A percentile compares a stretch with the other conserved stretches of the same genome.
phyloP scores from a whole-genome alignment of 2,329 filamentous ascomycete species.

The Microdochium bolleyi region DNA sequence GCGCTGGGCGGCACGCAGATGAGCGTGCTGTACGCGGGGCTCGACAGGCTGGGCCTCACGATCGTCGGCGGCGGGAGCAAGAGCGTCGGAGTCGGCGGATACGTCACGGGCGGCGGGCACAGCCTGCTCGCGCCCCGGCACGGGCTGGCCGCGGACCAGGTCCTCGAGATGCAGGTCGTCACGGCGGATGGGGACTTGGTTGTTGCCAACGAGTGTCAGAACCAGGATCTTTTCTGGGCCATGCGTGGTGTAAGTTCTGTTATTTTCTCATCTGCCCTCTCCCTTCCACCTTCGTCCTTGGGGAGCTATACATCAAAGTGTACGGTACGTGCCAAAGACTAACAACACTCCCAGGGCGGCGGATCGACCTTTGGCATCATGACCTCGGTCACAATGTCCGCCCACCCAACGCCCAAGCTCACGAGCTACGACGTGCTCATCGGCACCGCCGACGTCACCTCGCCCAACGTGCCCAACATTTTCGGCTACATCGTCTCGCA shows the following conservation, averaged over 20 bases:
- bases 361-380: constrained; percentile 55
- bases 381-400: constrained; percentile 46
- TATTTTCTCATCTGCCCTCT: no score
- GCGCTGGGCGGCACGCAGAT: constrained; percentile 45
- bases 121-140: constrained; percentile 40
- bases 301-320: no score
- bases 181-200: constrained; percentile 41
- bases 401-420: constrained; percentile 29
- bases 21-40: constrained; percentile 35
- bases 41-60: constrained; percentile 33
- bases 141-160: constrained; percentile 56
- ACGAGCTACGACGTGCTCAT: constrained; percentile 17
- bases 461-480: constrained; percentile 33
- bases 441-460: constrained; percentile 16
- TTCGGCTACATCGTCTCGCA: constrained; percentile 36
- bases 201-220: constrained; percentile 40
- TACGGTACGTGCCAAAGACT: no score
- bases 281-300: background rate
- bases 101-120: constrained; percentile 54
- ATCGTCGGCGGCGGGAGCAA: constrained; percentile 47
- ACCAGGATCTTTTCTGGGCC: constrained; percentile 57
- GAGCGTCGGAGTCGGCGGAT: constrained; percentile 53
- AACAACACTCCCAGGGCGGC: no score
- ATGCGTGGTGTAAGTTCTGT: constrained; percentile 40
- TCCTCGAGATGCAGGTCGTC: constrained; percentile 50